Conservation (phyloP, 495 filamentous ascomycete genomes). For the Aspergillus wentii region DNA sequence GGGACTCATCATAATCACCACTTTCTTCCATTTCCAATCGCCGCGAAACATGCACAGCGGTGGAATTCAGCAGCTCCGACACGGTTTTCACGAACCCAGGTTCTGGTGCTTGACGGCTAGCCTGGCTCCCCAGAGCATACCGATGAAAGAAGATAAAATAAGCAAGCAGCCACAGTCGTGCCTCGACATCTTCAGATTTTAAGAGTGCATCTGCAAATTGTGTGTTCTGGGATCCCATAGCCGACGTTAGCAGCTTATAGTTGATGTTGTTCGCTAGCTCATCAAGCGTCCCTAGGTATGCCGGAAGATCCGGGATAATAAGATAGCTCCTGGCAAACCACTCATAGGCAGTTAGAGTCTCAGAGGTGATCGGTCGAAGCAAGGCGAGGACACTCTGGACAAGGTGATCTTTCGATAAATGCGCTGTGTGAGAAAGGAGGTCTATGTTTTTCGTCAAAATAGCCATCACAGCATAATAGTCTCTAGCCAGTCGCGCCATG, state of each 20-base stretch:
- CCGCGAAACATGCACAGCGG: conserved; percentile 52
- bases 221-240: conserved; percentile 31
- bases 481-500: conserved; percentile 37
- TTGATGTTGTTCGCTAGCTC: conserved; percentile 45
- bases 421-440: conserved; percentile 6
- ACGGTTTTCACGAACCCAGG: conserved; percentile 62
- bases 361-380: conserved; percentile 40
- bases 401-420: conserved; percentile 20
- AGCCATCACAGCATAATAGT: conserved; percentile 42
- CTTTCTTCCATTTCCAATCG: conserved; percentile 49
- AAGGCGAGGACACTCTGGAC: conserved; percentile 41
- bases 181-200: conserved; percentile 24
- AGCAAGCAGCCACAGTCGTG: conserved; percentile 69
- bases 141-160: conserved; percentile 76
- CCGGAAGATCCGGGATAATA: conserved; percentile 39
- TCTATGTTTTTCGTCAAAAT: conserved; percentile 30
- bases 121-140: conserved; percentile 39
- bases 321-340: conserved; percentile 55
- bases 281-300: conserved; percentile 39
- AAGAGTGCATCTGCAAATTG: conserved; percentile 21
- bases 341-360: conserved; percentile 49
- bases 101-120: conserved; percentile 38
- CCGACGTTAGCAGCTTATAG: conserved; percentile 48
- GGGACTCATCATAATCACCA: conserved; percentile 28
- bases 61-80: conserved; percentile 56